Evolutionary conservation across 805 yeast species (phyloP).

Genomic region (Starmerella sp.): DNA sequence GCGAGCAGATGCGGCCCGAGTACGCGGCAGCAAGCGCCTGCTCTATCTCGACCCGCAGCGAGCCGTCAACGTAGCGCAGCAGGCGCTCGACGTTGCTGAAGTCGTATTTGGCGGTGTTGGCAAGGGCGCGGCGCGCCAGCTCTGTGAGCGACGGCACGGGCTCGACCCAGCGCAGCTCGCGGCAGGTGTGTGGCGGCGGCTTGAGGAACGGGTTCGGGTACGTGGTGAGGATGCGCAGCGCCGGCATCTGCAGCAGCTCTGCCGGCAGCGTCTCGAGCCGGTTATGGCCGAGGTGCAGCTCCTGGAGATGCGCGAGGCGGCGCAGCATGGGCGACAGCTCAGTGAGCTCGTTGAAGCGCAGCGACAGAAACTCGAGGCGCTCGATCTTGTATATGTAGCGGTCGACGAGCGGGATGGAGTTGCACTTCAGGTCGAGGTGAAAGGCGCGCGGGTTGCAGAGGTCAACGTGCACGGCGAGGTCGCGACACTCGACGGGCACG

Average conservation of each 20-base stretch:
- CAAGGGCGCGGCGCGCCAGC: slow-evolving; percentile 14
- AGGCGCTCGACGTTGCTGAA: not conserved
- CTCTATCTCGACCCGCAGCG: not conserved
- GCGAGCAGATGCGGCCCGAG: slow-evolving; percentile 12
- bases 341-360: slow-evolving; percentile 28
- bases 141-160: slow-evolving; percentile 12
- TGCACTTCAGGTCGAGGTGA: slow-evolving; percentile 26
- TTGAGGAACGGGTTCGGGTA: slow-evolving; percentile 30
- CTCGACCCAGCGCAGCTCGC: not conserved
- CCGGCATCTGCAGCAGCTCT: slow-evolving; percentile 27
- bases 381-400: slow-evolving; percentile 26
- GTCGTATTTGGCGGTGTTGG: slow-evolving; percentile 1
- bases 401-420: slow-evolving; percentile 25
- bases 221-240: slow-evolving; percentile 26
- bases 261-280: slow-evolving; percentile 28
- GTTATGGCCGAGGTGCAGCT: slow-evolving; percentile 31
- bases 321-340: slow-evolving; percentile 29
- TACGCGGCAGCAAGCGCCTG: slow-evolving; percentile 3
- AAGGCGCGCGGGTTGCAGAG: slow-evolving; percentile 22
- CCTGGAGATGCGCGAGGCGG: slow-evolving; percentile 25
- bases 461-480: slow-evolving; percentile 24
- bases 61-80: not conserved
- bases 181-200: slow-evolving; percentile 14
- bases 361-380: slow-evolving; percentile 28
- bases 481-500: slow-evolving; percentile 30